A percentile compares a stretch with the other conserved stretches of the same genome.
Evolutionary conservation across 306 rosid species (phyloP).

Genomic region (Cicer yamashitae): DNA sequence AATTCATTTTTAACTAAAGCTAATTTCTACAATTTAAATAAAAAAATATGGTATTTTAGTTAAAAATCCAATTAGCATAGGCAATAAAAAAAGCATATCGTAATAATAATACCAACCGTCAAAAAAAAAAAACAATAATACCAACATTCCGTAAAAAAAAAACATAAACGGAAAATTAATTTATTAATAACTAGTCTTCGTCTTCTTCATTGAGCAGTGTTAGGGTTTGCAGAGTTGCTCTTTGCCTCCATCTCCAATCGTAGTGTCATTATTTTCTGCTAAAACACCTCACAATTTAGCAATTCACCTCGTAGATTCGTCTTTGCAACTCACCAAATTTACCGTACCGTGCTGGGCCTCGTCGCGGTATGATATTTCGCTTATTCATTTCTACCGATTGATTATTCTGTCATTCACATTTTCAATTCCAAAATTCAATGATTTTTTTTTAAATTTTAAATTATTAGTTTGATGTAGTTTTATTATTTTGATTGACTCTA

Average conservation of each 20-base stretch:
- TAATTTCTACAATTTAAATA: too few relatives aligned
- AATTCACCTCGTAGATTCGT: conserved; percentile 26
- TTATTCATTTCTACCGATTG: not conserved
- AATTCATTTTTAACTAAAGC: too few relatives aligned
- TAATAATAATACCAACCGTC: too few relatives aligned
- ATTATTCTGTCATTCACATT: conserved; percentile 22
- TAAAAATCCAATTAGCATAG: too few relatives aligned
- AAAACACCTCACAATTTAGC: not conserved
- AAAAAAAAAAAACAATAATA: too few relatives aligned
- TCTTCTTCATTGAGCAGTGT: not conserved
- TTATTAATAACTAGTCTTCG: conserved; percentile 5
- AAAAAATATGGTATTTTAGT: too few relatives aligned
- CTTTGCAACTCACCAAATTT: not conserved
- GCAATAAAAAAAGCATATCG: too few relatives aligned
- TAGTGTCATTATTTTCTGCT: not conserved
- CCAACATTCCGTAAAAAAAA: too few relatives aligned
- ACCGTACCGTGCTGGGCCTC: not conserved
- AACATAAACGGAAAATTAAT: not conserved
- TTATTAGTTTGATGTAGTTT: not conserved
- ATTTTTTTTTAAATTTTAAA: not conserved
- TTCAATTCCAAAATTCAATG: conserved; percentile 13
- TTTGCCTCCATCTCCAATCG: not conserved
- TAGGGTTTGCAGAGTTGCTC: conserved; percentile 34
- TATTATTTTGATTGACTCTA: not conserved
- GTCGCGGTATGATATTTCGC: conserved; percentile 27